These are phyloP conservation scores for Fallopia convolvulus DNA, from an alignment of 148 eudicot genomes.

Conservation along the genomic window DNA sequence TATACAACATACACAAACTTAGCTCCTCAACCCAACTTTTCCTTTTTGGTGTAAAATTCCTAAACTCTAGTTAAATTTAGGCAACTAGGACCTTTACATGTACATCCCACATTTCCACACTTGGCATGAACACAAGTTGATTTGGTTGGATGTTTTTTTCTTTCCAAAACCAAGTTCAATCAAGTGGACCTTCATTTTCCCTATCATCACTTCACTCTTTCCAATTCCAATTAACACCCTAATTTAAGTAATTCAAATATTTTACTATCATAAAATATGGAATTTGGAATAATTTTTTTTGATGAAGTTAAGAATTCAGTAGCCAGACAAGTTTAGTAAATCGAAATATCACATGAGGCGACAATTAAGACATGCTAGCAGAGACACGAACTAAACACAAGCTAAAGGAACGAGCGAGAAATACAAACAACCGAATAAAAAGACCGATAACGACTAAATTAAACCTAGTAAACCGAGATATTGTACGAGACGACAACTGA, in stretches of 20 bases:
- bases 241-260: neutral
- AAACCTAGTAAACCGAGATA: no score
- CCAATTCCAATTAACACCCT: neutral
- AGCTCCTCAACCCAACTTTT: neutral
- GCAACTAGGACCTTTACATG: neutral
- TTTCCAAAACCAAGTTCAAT: constrained; percentile 4
- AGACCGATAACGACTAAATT: no score
- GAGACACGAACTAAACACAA: no score
- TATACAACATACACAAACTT: neutral
- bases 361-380: no score
- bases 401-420: no score
- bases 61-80: neutral
- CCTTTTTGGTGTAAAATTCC: neutral
- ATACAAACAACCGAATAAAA: no score
- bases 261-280: no score
- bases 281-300: no score
- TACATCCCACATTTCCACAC: neutral
- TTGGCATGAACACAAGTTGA: constrained; percentile 1
- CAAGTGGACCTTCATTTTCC: constrained; percentile 3
- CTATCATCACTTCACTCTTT: neutral
- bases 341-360: no score
- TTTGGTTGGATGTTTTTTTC: neutral
- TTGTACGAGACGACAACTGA: no score
- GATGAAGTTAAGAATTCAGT: no score
- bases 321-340: no score